Percentiles rank a stretch among this genome's conserved stretches.
Evolutionary conservation across 768 basidiomycete species (phyloP).

Genomic region (Exsudoporus frostii): DNA sequence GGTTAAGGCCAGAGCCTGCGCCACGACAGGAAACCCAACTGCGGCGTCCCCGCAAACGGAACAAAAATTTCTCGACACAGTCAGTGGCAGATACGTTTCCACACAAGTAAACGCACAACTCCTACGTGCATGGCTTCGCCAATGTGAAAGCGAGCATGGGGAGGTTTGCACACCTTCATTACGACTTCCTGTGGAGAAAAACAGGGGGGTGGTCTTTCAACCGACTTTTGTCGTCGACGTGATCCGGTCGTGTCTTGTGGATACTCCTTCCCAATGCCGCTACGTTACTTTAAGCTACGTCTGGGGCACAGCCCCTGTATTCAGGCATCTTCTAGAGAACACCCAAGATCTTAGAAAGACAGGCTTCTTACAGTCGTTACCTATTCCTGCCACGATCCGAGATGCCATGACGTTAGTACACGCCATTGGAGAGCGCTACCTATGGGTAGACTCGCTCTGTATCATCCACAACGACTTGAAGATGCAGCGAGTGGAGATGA

Average conservation of each 20-base stretch:
- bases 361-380: background rate
- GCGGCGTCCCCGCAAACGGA: background rate
- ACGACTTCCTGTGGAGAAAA: background rate
- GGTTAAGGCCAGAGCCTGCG: slow-evolving; percentile 1
- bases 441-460: slow-evolving; percentile 28
- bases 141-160: slow-evolving; percentile 11
- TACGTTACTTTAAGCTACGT: too few relatives aligned
- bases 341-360: slow-evolving; percentile 1
- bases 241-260: slow-evolving; percentile 13
- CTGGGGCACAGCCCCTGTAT: slow-evolving; percentile 13
- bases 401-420: slow-evolving; percentile 22
- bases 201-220: background rate
- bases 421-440: slow-evolving; percentile 22
- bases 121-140: slow-evolving; percentile 11
- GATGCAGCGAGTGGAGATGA: slow-evolving; percentile 19
- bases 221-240: slow-evolving; percentile 17
- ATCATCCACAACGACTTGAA: slow-evolving; percentile 11
- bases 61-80: background rate
- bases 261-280: slow-evolving; percentile 15
- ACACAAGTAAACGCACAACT: slow-evolving; percentile 3
- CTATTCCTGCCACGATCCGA: slow-evolving; percentile 20
- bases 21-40: background rate
- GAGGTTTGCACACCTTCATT: slow-evolving; percentile 1
- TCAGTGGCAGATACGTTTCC: slow-evolving; percentile 10
- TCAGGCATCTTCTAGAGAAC: slow-evolving; percentile 8